Conservation (phyloP, 208 protist genomes). For the Leishmania martiniquensis region DNA sequence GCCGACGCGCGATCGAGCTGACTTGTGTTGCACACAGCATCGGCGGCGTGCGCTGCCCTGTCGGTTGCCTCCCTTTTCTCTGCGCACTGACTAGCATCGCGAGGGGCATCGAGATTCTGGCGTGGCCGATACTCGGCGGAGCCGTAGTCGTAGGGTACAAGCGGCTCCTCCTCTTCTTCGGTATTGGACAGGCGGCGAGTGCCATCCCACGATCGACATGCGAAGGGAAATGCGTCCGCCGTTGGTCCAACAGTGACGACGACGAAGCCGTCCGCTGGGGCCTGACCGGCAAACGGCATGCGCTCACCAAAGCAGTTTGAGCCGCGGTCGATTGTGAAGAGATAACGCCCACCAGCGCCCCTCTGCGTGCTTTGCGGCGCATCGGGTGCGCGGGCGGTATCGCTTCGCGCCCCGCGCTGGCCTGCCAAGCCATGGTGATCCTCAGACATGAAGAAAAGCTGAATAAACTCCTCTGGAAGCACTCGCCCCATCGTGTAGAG, state of each 20-base stretch:
- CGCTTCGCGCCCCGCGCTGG: background rate
- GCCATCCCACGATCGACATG: conserved; percentile 6
- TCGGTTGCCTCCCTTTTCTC: background rate
- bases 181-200: background rate
- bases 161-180: conserved; percentile 12
- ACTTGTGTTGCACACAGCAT: background rate
- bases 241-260: conserved; percentile 28
- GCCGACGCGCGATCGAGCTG: background rate
- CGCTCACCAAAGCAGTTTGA: conserved; percentile 15
- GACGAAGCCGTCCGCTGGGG: conserved; percentile 27
- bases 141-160: conserved; percentile 25
- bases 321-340: conserved; percentile 26
- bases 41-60: background rate
- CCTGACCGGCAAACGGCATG: conserved; percentile 28
- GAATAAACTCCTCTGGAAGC: conserved; percentile 29
- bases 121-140: conserved; percentile 14
- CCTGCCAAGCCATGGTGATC: background rate
- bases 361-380: background rate
- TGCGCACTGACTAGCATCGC: background rate
- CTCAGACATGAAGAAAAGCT: conserved; percentile 29
- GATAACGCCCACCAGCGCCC: conserved; percentile 9
- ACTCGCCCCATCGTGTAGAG: conserved; percentile 23
- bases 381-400: background rate
- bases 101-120: background rate
- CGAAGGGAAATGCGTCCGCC: conserved; percentile 11